Conservation (phyloP, 495 filamentous ascomycete species). For the Astrothelium subdiscretum region DNA sequence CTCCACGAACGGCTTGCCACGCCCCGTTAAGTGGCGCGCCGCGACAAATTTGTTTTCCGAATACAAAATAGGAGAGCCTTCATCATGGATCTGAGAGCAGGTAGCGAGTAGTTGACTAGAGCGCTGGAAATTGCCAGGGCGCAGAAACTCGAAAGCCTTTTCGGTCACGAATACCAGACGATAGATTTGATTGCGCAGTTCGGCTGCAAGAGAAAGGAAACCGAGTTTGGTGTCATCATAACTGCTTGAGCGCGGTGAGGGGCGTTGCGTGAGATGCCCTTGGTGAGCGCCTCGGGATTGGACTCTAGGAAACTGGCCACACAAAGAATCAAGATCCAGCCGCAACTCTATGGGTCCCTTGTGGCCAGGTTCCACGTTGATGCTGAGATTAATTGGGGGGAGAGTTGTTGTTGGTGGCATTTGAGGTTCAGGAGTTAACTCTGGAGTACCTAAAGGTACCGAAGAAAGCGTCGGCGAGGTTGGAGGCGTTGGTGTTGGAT, state of each 20-base stretch:
- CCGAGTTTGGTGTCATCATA: slow-evolving; percentile 4
- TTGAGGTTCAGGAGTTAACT: not conserved
- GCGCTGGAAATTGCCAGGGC: slow-evolving; percentile 18
- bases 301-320: not conserved
- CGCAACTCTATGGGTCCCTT: slow-evolving; percentile 23
- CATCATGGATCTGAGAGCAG: slow-evolving; percentile 23
- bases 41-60: slow-evolving; percentile 28
- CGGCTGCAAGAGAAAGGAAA: slow-evolving; percentile 26
- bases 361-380: slow-evolving; percentile 23
- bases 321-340: slow-evolving; percentile 1
- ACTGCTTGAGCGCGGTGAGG: not conserved
- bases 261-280: not conserved
- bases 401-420: not conserved
- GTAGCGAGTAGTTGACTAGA: slow-evolving; percentile 27
- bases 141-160: slow-evolving; percentile 14
- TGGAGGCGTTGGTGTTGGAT: slow-evolving; percentile 3
- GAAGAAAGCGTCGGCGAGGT: slow-evolving; percentile 6
- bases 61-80: slow-evolving; percentile 28
- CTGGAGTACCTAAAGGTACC: not conserved
- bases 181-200: slow-evolving; percentile 32
- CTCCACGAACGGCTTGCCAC: slow-evolving; percentile 15
- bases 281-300: not conserved
- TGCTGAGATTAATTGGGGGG: slow-evolving; percentile 14
- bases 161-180: slow-evolving; percentile 17
- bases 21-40: slow-evolving; percentile 6